Conservation (phyloP, 208 protist genomes). For the Leishmania martiniquensis region DNA sequence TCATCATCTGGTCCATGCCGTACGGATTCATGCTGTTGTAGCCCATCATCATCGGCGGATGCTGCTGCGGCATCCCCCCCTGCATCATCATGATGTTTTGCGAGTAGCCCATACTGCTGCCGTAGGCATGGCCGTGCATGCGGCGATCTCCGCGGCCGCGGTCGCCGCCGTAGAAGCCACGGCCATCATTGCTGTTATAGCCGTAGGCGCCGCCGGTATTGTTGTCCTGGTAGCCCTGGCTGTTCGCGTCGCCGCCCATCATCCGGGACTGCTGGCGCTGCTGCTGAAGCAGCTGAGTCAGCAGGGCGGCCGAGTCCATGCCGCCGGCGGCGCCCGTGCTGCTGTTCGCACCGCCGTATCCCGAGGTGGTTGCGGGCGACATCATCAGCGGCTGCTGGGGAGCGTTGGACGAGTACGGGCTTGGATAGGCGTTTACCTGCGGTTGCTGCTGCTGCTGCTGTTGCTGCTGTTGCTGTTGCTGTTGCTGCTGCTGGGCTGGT, state of each 20-base stretch:
- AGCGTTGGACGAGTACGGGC: constrained; percentile 17
- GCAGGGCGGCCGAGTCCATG: constrained; percentile 23
- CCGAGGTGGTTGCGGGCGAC: constrained; percentile 1
- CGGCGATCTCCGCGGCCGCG: constrained; percentile 21
- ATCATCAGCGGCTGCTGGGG: constrained; percentile 16
- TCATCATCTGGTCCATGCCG: constrained; percentile 39
- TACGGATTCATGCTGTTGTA: constrained; percentile 20
- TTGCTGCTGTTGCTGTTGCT: constrained; percentile 29
- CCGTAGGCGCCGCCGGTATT: constrained; percentile 14
- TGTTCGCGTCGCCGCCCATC: constrained; percentile 25
- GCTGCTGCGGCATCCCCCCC: constrained; percentile 22
- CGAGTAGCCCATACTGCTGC: constrained; percentile 20
- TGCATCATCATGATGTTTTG: constrained; percentile 25
- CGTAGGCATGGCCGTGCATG: constrained; percentile 10
- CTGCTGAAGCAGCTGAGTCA: constrained; percentile 29
- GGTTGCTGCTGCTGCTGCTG: constrained; percentile 19
- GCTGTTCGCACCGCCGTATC: constrained; percentile 8
- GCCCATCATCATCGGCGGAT: constrained; percentile 23
- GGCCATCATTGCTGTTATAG: constrained; percentile 27
- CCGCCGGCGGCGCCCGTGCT: not conserved
- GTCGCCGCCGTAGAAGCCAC: constrained; percentile 12
- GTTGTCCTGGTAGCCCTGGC: constrained; percentile 16
- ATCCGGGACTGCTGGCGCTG: constrained; percentile 26
- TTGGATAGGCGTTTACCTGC: constrained; percentile 15
- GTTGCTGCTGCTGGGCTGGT: constrained; percentile 21